Conservation (phyloP, 2,329 filamentous ascomycete genomes). For the Aspergillus novofumigatus region DNA sequence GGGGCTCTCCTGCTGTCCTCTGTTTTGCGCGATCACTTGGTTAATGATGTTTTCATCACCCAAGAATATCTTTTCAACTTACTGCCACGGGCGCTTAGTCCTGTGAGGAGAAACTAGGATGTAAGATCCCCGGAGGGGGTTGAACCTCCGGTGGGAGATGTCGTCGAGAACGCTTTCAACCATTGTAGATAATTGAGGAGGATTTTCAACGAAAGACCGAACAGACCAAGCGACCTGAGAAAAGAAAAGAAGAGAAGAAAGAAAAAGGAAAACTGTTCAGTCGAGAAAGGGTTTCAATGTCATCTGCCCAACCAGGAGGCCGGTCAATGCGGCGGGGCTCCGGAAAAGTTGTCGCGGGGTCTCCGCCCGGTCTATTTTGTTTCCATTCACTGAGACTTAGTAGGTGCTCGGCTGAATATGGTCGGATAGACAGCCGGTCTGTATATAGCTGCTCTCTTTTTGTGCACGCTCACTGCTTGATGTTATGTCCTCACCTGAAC, state of each 20-base stretch:
- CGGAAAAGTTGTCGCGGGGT: constrained; percentile 16
- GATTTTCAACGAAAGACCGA: constrained; percentile 4
- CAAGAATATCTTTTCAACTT: constrained; percentile 41
- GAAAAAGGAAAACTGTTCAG: constrained; percentile 1
- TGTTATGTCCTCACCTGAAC: not conserved
- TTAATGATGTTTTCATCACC: not conserved
- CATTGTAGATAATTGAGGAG: constrained; percentile 47
- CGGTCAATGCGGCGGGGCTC: constrained; percentile 6
- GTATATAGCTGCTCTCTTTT: not conserved
- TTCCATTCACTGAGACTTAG: not conserved
- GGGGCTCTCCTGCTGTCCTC: constrained; percentile 72
- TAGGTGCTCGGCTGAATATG: not conserved
- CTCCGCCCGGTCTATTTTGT: not conserved
- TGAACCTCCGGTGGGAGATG: constrained; percentile 93
- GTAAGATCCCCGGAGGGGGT: constrained; percentile 85
- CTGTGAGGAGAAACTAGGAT: constrained; percentile 92
- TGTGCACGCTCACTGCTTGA: not conserved
- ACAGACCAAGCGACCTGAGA: not conserved
- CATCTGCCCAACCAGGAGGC: not conserved
- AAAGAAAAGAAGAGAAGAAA: constrained; percentile 2
- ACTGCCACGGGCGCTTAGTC: constrained; percentile 98
- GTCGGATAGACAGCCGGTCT: not conserved
- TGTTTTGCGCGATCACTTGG: constrained; percentile 29
- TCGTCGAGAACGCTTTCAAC: constrained; percentile 79
- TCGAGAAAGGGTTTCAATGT: not conserved